These are phyloP conservation scores for Salix brachista DNA, from an alignment of 345 rosid species.

Conservation along the genomic window DNA sequence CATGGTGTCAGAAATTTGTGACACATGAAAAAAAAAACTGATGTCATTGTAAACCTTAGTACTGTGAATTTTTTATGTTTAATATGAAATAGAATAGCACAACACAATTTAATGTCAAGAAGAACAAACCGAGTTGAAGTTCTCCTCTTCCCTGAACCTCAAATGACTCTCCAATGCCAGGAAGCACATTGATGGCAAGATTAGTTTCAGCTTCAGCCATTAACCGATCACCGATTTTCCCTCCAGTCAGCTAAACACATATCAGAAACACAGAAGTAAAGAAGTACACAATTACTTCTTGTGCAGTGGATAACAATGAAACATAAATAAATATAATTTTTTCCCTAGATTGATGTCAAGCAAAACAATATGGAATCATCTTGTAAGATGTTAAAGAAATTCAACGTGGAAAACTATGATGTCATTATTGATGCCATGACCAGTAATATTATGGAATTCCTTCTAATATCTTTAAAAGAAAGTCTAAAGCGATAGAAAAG, in stretches of 20 bases:
- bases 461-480: not conserved
- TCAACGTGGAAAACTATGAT: not conserved
- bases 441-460: not conserved
- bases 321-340: not conserved
- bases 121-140: conserved; percentile 85
- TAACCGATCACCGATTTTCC: conserved; percentile 81
- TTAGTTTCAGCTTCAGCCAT: conserved; percentile 96
- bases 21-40: not conserved
- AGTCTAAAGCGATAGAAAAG: not conserved
- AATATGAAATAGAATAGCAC: not conserved
- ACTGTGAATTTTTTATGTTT: not conserved
- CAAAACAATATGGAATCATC: not conserved
- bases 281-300: conserved; percentile 19
- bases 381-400: not conserved
- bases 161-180: conserved; percentile 76
- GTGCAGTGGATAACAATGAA: not conserved
- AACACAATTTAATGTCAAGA: not conserved
- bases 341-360: not conserved
- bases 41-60: not conserved
- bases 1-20: not conserved
- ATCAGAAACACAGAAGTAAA: not conserved
- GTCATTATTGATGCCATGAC: not conserved
- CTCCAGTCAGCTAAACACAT: conserved; percentile 74
- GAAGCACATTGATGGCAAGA: conserved; percentile 92
- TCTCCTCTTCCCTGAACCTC: conserved; percentile 99